A percentile compares a stretch with the other conserved stretches of the same genome.
Evolutionary conservation across 176 grass and related monocot genomes (phyloP).

Genomic region (Oryza meyeriana): DNA sequence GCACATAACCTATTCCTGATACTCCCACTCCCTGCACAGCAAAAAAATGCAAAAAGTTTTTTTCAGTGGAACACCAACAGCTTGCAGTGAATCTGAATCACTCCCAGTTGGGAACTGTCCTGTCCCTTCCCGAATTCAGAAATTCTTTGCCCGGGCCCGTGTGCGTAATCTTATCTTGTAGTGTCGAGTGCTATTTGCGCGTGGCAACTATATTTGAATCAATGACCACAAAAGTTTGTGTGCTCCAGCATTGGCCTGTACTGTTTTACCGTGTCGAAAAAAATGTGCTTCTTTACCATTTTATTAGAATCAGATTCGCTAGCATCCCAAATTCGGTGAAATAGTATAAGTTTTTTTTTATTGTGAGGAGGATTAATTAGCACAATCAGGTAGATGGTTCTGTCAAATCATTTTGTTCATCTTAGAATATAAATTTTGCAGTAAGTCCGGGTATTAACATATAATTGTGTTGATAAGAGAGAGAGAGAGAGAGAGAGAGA

Average conservation of each 20-base stretch:
- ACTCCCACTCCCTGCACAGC: slow-evolving; percentile 50
- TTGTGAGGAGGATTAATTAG: too few species aligned
- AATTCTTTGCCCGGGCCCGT: not conserved
- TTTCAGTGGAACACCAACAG: not conserved
- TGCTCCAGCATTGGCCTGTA: not conserved
- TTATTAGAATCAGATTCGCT: not conserved
- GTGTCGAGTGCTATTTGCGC: not conserved
- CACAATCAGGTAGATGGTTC: not conserved
- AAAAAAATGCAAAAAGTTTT: slow-evolving; percentile 2
- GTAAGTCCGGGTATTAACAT: not conserved
- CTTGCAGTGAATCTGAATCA: not conserved
- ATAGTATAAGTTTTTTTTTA: not conserved
- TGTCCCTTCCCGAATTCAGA: not conserved
- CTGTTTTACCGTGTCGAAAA: not conserved
- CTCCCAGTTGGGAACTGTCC: not conserved
- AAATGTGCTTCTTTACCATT: not conserved
- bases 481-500: not conserved
- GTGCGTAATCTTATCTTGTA: not conserved
- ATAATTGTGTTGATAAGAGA: not conserved
- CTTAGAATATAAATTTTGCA: not conserved
- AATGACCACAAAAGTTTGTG: not conserved
- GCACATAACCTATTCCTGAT: slow-evolving; percentile 53
- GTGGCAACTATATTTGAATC: not conserved
- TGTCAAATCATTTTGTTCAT: not conserved
- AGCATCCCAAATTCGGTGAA: not conserved